phyloP scores from a whole-genome alignment of 352 stramenopile species.

The Globisporangium heterothallicum region DNA sequence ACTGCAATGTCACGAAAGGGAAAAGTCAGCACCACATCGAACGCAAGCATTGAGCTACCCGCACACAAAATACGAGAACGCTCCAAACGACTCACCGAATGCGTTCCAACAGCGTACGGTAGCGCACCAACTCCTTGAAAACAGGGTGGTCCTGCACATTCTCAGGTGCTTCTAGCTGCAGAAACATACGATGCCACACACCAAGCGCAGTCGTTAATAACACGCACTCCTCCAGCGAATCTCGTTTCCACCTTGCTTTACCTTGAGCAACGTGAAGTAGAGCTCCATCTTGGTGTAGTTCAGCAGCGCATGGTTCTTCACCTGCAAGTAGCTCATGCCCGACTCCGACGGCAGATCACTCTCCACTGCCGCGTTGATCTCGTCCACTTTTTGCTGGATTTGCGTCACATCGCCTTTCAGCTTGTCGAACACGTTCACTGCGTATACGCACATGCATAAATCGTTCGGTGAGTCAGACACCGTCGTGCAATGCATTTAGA shows the following conservation, averaged over 20 bases:
- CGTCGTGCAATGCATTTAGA: neutral
- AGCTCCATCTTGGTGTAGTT: conserved; percentile 87
- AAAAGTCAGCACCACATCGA: neutral
- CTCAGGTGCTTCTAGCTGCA: conserved; percentile 59
- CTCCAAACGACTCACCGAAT: no score
- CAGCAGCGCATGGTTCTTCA: conserved; percentile 86
- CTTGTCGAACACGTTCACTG: conserved; percentile 45
- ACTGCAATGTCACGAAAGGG: conserved; percentile 11
- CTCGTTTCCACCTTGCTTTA: no score
- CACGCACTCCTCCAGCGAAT: no score
- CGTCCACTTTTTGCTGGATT: conserved; percentile 49
- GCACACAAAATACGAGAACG: conserved; percentile 5
- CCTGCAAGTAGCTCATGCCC: conserved; percentile 78
- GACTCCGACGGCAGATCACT: conserved; percentile 49
- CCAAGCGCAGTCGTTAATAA: neutral
- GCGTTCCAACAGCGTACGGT: conserved; percentile 79
- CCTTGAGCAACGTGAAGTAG: conserved; percentile 81
- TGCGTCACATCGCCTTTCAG: conserved; percentile 50
- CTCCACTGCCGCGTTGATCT: conserved; percentile 38
- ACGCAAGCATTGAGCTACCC: neutral
- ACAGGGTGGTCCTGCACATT: conserved; percentile 71
- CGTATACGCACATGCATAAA: neutral
- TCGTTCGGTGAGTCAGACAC: neutral
- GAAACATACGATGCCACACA: no score
- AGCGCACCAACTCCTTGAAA: conserved; percentile 83